Evolutionary conservation across 257 asterid genomes (phyloP).

Genomic region (Solanum pennellii): DNA sequence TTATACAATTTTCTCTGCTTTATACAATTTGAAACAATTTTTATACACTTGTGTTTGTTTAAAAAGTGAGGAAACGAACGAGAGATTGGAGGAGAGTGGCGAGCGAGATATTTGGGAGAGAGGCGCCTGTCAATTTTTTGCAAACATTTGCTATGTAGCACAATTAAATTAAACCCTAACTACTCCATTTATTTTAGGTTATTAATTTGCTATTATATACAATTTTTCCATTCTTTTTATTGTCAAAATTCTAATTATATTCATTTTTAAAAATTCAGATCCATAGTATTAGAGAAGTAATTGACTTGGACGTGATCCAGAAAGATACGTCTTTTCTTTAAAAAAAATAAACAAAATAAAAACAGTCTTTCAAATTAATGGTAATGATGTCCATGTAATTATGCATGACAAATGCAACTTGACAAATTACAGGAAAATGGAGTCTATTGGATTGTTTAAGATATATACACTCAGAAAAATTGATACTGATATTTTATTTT

Average conservation of each 20-base stretch:
- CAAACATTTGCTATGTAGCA: too few species aligned
- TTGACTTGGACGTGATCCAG: neutral
- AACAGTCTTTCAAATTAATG: neutral
- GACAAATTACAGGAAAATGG: neutral
- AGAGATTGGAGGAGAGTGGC: too few species aligned
- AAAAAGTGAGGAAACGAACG: too few species aligned
- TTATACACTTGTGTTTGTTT: too few species aligned
- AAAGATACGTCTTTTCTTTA: neutral
- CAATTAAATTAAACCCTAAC: too few species aligned
- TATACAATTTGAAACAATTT: too few species aligned
- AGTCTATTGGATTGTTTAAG: neutral
- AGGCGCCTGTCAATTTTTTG: too few species aligned
- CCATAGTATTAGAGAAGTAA: neutral
- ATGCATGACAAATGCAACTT: neutral
- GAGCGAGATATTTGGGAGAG: too few species aligned
- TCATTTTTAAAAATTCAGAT: neutral
- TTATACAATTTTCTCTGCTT: too few species aligned
- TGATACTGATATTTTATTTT: neutral
- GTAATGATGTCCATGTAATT: neutral
- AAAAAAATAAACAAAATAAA: neutral
- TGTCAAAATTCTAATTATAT: neutral
- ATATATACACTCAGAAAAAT: neutral
- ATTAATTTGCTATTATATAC: too few species aligned
- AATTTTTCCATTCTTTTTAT: accelerated
- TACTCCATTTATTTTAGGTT: too few species aligned